phyloP scores from a whole-genome alignment of 169 alveolate genomes.

The Perkinsus marinus region DNA sequence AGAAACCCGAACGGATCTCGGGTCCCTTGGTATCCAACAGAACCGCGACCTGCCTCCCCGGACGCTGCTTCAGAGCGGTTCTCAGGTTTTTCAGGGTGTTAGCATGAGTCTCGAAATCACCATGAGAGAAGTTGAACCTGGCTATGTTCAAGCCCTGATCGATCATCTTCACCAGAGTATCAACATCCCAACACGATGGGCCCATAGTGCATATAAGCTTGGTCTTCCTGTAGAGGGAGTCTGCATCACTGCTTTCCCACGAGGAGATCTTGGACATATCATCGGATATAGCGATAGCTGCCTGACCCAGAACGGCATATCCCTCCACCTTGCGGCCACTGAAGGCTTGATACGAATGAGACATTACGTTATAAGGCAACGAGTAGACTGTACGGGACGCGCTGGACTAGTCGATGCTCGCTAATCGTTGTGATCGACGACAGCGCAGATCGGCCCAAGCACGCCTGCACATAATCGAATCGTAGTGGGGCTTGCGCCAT shows the following conservation, averaged over 20 bases:
- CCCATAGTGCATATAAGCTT: slow-evolving; percentile 95
- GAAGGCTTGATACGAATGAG: no score
- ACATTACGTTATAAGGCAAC: no score
- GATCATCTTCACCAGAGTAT: slow-evolving; percentile 72
- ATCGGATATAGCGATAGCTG: no score
- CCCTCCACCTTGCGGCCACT: no score
- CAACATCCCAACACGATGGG: slow-evolving; percentile 83
- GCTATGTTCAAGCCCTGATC: slow-evolving; percentile 93
- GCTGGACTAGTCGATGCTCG: no score
- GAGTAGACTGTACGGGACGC: no score
- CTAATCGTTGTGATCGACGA: no score
- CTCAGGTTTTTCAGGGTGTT: slow-evolving; percentile 62
- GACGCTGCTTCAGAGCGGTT: slow-evolving; percentile 81
- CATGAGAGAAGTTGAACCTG: slow-evolving; percentile 96
- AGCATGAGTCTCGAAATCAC: slow-evolving; percentile 84
- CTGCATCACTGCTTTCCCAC: neutral
- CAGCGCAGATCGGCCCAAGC: no score
- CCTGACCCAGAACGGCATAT: no score
- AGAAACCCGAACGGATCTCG: slow-evolving; percentile 92
- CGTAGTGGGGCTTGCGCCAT: no score
- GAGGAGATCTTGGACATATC: no score
- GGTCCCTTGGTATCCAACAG: slow-evolving; percentile 99
- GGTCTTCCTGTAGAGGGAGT: slow-evolving; percentile 68
- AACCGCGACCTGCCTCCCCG: slow-evolving; percentile 75
- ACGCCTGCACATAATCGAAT: no score